phyloP scores from a whole-genome alignment of 148 eudicot species.

The Vaccinium darrowii region DNA sequence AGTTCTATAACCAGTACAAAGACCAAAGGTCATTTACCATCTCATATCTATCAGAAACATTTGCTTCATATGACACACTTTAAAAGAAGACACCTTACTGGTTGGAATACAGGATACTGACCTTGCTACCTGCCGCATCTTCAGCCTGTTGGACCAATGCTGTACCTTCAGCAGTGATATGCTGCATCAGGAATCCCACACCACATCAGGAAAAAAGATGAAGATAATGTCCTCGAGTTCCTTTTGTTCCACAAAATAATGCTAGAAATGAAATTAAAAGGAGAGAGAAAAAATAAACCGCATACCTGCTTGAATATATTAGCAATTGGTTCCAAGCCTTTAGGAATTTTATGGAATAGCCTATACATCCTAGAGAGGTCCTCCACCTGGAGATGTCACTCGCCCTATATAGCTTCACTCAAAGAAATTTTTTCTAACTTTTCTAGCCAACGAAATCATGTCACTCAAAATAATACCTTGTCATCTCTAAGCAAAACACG shows the following conservation, averaged over 20 bases:
- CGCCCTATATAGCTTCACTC: background rate
- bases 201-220: background rate
- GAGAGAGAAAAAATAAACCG: background rate
- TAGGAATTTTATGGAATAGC: conserved; percentile 41
- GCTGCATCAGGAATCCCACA: conserved; percentile 38
- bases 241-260: background rate
- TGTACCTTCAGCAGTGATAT: conserved; percentile 58
- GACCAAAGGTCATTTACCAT: background rate
- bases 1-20: background rate
- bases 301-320: conserved; percentile 8
- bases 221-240: background rate
- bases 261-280: background rate
- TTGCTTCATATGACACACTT: background rate
- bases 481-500: conserved; percentile 58
- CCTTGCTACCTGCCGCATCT: conserved; percentile 67
- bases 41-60: background rate
- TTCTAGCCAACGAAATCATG: background rate
- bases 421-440: background rate
- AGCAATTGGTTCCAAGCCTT: conserved; percentile 55
- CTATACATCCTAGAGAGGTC: conserved; percentile 57
- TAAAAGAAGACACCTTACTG: background rate
- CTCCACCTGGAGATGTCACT: conserved; percentile 29
- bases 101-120: conserved; percentile 16
- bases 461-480: conserved; percentile 38
- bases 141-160: conserved; percentile 67